Conservation (phyloP, 2,329 filamentous ascomycete species). For the Neopestalotiopsis rosae region DNA sequence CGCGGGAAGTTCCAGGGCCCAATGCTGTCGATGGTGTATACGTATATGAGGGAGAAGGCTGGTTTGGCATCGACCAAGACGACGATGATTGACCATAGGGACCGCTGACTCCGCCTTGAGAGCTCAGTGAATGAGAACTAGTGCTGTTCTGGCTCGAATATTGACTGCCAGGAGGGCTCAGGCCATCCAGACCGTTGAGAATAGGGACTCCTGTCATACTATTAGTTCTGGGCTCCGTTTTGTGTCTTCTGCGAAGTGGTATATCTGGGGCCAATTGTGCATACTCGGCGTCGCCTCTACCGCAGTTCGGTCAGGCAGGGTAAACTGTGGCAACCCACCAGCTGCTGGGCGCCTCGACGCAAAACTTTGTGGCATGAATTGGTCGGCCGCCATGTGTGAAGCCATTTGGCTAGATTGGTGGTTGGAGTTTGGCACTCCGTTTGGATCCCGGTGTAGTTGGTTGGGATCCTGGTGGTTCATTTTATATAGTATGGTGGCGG, state of each 20-base stretch:
- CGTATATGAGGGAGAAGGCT: constrained; percentile 52
- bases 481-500: neutral
- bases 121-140: constrained; percentile 55
- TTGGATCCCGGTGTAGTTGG: neutral
- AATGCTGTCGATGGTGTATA: constrained; percentile 54
- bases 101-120: constrained; percentile 56
- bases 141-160: constrained; percentile 66
- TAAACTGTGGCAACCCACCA: constrained; percentile 62
- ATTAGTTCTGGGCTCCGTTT: constrained; percentile 38
- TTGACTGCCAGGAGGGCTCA: constrained; percentile 54
- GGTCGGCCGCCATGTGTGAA: neutral
- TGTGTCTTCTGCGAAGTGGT: neutral
- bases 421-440: neutral
- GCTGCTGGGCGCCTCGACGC: constrained; percentile 74
- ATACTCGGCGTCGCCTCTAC: constrained; percentile 36
- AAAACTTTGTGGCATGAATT: constrained; percentile 57
- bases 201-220: constrained; percentile 49
- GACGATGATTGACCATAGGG: constrained; percentile 64
- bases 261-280: constrained; percentile 36
- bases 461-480: neutral
- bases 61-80: constrained; percentile 43
- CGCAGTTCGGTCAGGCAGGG: constrained; percentile 38
- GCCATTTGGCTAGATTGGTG: constrained; percentile 6
- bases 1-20: constrained; percentile 35
- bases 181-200: constrained; percentile 52